Evolutionary conservation across 2,329 filamentous ascomycete species (phyloP), one percentile per base, ranked within the genome.

Genomic region (Boeremia lycopersici): DNA sequence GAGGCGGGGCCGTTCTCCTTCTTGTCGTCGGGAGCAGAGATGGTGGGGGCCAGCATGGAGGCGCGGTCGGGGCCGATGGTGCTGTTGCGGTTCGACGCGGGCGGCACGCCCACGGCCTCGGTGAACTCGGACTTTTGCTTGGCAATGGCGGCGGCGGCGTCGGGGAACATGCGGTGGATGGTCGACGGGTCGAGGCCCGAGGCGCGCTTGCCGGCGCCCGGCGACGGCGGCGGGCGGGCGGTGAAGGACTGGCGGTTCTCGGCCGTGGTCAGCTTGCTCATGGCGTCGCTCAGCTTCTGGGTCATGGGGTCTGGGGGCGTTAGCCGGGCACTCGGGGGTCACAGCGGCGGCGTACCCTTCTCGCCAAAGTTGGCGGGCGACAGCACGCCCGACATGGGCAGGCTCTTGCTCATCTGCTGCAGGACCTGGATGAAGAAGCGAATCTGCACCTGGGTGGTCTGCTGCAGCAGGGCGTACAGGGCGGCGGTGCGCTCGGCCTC

Each of bases 161-260:
- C 95, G 6, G 95, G 95, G 75, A 99, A 99, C 95, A 99, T 98
- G 68, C 91, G 92, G 77, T 96, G 96, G 77, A 99, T 97, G 23
- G 91, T 96, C 29, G 89, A 91, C 5, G 91, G 84, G 73, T 98
- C 93, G 52, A 99, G 86, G n/a, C 89, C 92, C 40, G 95, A 98
- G 74, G 96, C 95, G 65, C 95, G 88, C 80, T 97, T 98, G 25
- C 47, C 65, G 46, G 87, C 86, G 49, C 73, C 72, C 11, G 91
- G 86, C 44, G 89, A 90, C 51, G 89, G 86, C 34, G 90, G 89
- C 59, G 89, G 89, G 62, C 93, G 91, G 28, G 78, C 78, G 49
- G 80, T 86, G 68, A 96, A 83, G 1, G 93, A 96, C 78, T 92
- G 95, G 64, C 93, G 87, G 62, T 91, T 88, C 61, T 89, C 89